These are phyloP conservation scores for Maudiozyma turicensis DNA, from an alignment of 805 yeast genomes.

Conservation along the genomic window DNA sequence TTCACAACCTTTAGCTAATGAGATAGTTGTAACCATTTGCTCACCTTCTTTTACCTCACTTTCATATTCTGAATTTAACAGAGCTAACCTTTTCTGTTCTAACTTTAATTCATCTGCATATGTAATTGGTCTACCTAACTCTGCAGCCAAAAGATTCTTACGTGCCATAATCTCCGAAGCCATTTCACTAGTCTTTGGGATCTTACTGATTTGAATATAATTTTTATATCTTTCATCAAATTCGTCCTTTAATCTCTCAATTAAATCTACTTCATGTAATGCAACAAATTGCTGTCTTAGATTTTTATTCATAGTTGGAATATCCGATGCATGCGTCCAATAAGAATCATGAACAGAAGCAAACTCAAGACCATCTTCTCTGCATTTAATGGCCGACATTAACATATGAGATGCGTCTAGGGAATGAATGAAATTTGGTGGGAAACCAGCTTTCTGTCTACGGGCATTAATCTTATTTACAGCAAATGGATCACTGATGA, in stretches of 20 bases:
- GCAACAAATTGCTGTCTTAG: slow-evolving; percentile 73
- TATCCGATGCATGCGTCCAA: slow-evolving; percentile 93
- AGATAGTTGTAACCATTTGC: slow-evolving; percentile 59
- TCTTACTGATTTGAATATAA: slow-evolving; percentile 49
- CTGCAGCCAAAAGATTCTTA: slow-evolving; percentile 39
- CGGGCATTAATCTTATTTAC: slow-evolving; percentile 75
- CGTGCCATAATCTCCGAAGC: slow-evolving; percentile 42
- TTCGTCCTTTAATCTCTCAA: slow-evolving; percentile 63
- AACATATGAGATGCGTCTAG: slow-evolving; percentile 96
- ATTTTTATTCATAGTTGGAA: slow-evolving; percentile 56
- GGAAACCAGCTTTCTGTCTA: slow-evolving; percentile 87
- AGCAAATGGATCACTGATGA: slow-evolving; percentile 78
- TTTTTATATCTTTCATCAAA: slow-evolving; percentile 72
- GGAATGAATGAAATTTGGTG: slow-evolving; percentile 92
- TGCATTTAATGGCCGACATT: slow-evolving; percentile 73
- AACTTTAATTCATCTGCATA: slow-evolving; percentile 63
- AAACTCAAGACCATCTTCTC: slow-evolving; percentile 54
- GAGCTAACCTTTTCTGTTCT: slow-evolving; percentile 53
- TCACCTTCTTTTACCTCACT: slow-evolving; percentile 40
- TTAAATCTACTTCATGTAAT: slow-evolving; percentile 65
- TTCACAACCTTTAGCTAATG: slow-evolving; percentile 34
- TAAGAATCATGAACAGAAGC: slow-evolving; percentile 97
- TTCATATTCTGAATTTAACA: slow-evolving; percentile 45
- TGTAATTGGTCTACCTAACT: slow-evolving; percentile 46
- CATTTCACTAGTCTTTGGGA: slow-evolving; percentile 43